phyloP scores from a whole-genome alignment of 805 yeast species.

The Blastobotrys parvus region DNA sequence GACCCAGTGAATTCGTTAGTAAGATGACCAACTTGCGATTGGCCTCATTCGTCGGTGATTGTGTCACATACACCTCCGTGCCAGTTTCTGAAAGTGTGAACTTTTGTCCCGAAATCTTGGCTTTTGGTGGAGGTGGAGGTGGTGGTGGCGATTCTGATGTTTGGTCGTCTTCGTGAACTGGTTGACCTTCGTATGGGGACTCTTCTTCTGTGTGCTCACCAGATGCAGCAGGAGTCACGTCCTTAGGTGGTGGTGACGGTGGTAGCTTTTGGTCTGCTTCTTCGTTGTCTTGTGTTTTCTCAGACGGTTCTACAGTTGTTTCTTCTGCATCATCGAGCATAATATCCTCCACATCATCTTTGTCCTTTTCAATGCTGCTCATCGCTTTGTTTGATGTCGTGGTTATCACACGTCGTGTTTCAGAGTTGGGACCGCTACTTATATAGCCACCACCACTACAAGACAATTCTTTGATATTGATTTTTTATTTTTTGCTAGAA shows the following conservation, averaged over 20 bases:
- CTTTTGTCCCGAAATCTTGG: conserved; percentile 13
- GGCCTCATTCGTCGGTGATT: conserved; percentile 7
- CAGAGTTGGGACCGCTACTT: too few species aligned
- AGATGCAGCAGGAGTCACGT: background rate
- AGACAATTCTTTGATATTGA: too few species aligned
- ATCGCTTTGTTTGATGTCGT: too few species aligned
- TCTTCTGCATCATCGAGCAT: too few species aligned
- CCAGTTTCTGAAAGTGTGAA: conserved; percentile 17
- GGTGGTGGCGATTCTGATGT: background rate
- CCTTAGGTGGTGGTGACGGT: background rate
- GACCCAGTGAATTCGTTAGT: conserved; percentile 27
- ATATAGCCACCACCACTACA: too few species aligned
- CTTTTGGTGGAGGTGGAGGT: conserved; percentile 4
- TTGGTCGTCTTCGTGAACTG: background rate
- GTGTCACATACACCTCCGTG: conserved; percentile 17
- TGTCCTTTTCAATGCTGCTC: too few species aligned
- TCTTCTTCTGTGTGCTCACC: background rate
- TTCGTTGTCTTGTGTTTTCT: background rate
- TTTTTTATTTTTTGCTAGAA: too few species aligned
- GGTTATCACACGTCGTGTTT: too few species aligned
- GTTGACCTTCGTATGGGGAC: conserved; percentile 1
- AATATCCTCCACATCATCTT: too few species aligned
- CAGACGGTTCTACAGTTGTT: background rate
- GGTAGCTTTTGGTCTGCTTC: background rate
- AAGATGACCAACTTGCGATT: conserved; percentile 14